Evolutionary conservation across 345 rosid species (phyloP).

Genomic region (Gynandropsis gynandra): DNA sequence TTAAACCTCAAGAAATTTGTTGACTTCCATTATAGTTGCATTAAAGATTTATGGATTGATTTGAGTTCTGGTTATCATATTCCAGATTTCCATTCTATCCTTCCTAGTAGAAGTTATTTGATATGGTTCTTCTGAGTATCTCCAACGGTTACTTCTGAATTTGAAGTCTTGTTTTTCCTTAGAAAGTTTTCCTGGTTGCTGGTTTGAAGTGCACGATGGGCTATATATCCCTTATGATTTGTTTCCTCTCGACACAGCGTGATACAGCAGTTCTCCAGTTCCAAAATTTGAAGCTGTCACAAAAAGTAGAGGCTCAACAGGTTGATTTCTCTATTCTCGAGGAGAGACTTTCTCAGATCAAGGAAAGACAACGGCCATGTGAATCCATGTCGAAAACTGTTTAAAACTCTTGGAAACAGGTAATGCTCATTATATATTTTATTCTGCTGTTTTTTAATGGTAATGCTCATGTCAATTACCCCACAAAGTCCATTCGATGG

Average conservation of each 20-base stretch:
- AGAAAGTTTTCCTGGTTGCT: not conserved
- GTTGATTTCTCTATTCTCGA: constrained; percentile 58
- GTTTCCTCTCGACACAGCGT: constrained; percentile 38
- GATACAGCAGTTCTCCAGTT: constrained; percentile 75
- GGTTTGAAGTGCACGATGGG: constrained; percentile 4
- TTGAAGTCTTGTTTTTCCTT: not conserved
- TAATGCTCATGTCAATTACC: no score
- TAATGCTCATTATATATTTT: constrained; percentile 25
- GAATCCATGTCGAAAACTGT: constrained; percentile 50
- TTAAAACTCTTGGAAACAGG: constrained; percentile 65
- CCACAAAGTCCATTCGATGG: not conserved
- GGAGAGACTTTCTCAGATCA: constrained; percentile 44
- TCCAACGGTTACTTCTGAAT: not conserved
- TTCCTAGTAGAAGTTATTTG: not conserved
- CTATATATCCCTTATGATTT: not conserved
- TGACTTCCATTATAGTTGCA: not conserved
- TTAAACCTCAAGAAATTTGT: not conserved
- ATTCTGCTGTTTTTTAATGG: no score
- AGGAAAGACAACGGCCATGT: constrained; percentile 52
- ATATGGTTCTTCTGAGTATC: not conserved
- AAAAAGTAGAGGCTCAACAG: constrained; percentile 78
- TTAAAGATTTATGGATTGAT: not conserved
- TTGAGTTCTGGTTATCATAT: not conserved
- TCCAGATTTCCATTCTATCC: no score
- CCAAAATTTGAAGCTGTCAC: constrained; percentile 81